Conservation (phyloP, 371 early-diverging fungal species). For the Dipsacomyces acuminosporus region DNA sequence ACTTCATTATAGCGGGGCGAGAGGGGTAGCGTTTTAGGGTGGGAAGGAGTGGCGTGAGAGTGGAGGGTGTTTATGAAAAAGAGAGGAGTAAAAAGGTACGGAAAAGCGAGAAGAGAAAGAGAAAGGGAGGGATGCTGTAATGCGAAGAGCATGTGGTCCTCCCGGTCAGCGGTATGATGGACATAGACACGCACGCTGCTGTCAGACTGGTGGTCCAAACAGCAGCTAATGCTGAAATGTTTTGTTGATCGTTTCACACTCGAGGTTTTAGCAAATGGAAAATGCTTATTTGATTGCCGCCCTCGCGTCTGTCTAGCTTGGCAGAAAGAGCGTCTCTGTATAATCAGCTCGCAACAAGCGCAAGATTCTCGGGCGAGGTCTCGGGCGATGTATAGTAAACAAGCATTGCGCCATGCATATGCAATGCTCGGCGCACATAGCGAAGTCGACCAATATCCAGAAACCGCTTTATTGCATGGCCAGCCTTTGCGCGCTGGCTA, state of each 20-base stretch:
- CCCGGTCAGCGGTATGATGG: too few species aligned
- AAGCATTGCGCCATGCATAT: conserved; percentile 54
- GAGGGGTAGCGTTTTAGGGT: not conserved
- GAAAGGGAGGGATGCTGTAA: too few species aligned
- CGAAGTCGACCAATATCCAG: conserved; percentile 62
- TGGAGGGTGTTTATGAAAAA: too few species aligned
- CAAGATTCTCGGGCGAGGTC: conserved; percentile 69
- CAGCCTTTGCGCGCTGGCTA: conserved; percentile 58
- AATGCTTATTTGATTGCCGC: not conserved
- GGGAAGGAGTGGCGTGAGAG: not conserved
- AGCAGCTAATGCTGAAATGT: not conserved
- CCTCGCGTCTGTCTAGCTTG: not conserved
- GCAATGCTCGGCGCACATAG: conserved; percentile 51
- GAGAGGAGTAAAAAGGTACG: not conserved
- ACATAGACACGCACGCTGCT: too few species aligned
- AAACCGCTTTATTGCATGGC: conserved; percentile 70
- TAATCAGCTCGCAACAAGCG: conserved; percentile 52
- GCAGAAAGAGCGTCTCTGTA: not conserved
- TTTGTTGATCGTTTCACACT: not conserved
- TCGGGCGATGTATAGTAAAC: conserved; percentile 62
- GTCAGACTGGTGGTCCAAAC: not conserved
- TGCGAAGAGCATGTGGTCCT: too few species aligned
- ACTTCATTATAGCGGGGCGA: conserved; percentile 16
- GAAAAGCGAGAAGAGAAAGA: too few species aligned
- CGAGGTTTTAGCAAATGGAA: not conserved